Evolutionary conservation across 2,329 filamentous ascomycete genomes (phyloP).

Genomic region (Seiridium cupressi): DNA sequence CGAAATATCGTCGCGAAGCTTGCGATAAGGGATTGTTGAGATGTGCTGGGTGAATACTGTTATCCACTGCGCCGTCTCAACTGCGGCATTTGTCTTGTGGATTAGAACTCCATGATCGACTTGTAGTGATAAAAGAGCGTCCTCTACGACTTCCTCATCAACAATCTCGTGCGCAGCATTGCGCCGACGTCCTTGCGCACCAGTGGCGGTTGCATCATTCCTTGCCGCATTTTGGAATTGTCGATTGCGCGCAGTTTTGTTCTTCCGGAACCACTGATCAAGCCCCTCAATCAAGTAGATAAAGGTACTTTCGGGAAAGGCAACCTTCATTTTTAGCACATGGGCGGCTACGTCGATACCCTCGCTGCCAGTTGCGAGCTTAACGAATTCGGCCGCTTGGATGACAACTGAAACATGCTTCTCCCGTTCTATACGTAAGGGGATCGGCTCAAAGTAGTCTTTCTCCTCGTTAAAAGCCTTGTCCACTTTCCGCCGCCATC

Average conservation of each 20-base stretch:
- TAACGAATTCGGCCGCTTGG: constrained; percentile 63
- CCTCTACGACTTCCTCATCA: constrained; percentile 68
- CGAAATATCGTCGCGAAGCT: constrained; percentile 45
- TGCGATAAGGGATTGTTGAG: constrained; percentile 71
- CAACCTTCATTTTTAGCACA: constrained; percentile 50
- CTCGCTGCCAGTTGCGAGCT: constrained; percentile 48
- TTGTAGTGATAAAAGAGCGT: constrained; percentile 69
- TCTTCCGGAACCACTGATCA: constrained; percentile 64
- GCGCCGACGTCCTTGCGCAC: constrained; percentile 27
- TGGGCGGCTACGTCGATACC: constrained; percentile 56
- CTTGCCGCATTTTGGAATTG: constrained; percentile 67
- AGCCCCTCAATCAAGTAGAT: constrained; percentile 76
- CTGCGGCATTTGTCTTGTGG: constrained; percentile 60
- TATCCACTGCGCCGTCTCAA: constrained; percentile 73
- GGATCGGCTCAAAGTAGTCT: constrained; percentile 65
- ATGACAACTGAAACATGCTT: constrained; percentile 62
- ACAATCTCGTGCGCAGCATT: constrained; percentile 51
- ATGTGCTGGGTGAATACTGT: constrained; percentile 75
- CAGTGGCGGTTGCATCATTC: constrained; percentile 23
- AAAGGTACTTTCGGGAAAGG: constrained; percentile 51
- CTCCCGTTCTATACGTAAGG: constrained; percentile 50
- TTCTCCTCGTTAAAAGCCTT: constrained; percentile 59
- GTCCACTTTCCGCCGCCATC: constrained; percentile 68
- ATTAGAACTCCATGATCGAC: constrained; percentile 65
- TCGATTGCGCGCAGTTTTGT: constrained; percentile 64